phyloP scores from a whole-genome alignment of 2,329 filamentous ascomycete genomes.

The Boeremia lycopersici region DNA sequence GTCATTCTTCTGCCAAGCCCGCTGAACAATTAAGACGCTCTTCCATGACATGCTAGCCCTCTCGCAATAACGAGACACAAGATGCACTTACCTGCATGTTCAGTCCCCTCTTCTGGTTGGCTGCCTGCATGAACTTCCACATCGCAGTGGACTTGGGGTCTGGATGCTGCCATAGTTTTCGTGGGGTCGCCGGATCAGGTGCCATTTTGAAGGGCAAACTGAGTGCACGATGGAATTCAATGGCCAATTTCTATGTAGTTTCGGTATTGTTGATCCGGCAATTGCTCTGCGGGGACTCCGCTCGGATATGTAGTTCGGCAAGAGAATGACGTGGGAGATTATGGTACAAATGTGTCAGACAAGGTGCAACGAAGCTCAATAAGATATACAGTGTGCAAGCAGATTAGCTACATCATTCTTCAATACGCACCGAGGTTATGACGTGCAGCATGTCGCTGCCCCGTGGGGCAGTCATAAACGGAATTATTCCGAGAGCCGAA shows the following conservation, averaged over 20 bases:
- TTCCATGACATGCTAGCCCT: not conserved
- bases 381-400: not conserved
- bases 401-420: not conserved
- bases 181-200: slow-evolving; percentile 32
- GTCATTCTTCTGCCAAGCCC: too few species aligned
- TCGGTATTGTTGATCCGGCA: not conserved
- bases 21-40: too few species aligned
- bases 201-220: not conserved
- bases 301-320: not conserved
- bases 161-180: slow-evolving; percentile 56
- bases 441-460: not conserved
- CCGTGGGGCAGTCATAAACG: not conserved
- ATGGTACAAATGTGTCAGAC: not conserved
- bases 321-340: not conserved
- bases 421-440: not conserved
- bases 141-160: slow-evolving; percentile 52
- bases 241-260: not conserved
- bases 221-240: not conserved
- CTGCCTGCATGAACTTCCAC: slow-evolving; percentile 58
- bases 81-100: slow-evolving; percentile 60
- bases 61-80: not conserved
- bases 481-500: not conserved
- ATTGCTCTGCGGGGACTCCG: slow-evolving; percentile 5
- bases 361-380: not conserved
- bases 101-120: slow-evolving; percentile 64